A percentile compares a stretch with the other conserved stretches of the same genome.
Conservation (phyloP, 164 flowering plant genomes). For the Umbilicus rupestris region DNA sequence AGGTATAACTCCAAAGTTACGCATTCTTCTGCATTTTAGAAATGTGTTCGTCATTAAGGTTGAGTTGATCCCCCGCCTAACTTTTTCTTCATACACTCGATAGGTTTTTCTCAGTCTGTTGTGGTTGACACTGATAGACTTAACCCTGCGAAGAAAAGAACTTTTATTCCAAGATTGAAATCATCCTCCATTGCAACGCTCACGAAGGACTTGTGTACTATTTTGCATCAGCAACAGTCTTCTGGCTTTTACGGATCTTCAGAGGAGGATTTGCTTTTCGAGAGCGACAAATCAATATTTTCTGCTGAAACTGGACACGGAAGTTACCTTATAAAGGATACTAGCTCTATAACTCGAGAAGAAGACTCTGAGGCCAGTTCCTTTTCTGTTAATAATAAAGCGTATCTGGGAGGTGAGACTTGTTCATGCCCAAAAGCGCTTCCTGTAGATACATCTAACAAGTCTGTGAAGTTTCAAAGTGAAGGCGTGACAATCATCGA, state of each 20-base stretch:
- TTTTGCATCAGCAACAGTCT: constrained; percentile 80
- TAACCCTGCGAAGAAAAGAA: constrained; percentile 86
- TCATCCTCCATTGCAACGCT: constrained; percentile 89
- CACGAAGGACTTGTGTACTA: constrained; percentile 68
- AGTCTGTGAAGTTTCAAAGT: too few relatives aligned
- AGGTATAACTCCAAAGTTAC: constrained; percentile 28
- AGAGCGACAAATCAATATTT: constrained; percentile 68
- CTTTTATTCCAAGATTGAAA: constrained; percentile 60
- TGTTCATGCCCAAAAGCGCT: constrained; percentile 32
- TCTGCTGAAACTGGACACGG: constrained; percentile 97
- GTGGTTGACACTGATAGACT: constrained; percentile 51
- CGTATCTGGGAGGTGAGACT: constrained; percentile 30
- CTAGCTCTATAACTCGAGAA: constrained; percentile 52
- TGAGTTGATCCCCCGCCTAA: background rate
- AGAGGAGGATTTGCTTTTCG: constrained; percentile 82
- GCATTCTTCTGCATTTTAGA: background rate
- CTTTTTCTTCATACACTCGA: background rate
- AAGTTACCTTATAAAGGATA: constrained; percentile 77
- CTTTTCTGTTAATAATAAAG: constrained; percentile 64
- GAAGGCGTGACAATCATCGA: too few relatives aligned
- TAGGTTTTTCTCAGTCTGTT: constrained; percentile 73
- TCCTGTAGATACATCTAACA: constrained; percentile 31
- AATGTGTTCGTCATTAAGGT: background rate
- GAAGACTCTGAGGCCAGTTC: constrained; percentile 99
- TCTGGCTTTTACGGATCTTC: constrained; percentile 56